phyloP scores from a whole-genome alignment of 805 yeast genomes.

The Wickerhamomyces chambardii region DNA sequence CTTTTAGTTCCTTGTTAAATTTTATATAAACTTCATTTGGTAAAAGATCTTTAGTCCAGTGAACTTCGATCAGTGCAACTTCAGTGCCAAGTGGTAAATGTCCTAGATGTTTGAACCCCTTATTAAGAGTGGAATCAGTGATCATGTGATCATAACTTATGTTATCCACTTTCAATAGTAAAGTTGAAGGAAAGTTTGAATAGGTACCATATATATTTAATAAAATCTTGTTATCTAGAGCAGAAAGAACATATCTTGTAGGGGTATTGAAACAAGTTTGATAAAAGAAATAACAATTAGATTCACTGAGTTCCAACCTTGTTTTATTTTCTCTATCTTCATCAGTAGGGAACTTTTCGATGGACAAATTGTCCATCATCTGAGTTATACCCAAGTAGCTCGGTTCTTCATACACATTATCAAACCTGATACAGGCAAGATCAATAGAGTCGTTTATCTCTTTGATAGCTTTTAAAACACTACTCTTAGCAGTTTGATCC shows the following conservation, averaged over 20 bases:
- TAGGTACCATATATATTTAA: slow-evolving; percentile 54
- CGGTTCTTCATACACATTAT: slow-evolving; percentile 12
- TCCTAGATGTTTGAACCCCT: slow-evolving; percentile 62
- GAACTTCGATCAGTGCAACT: slow-evolving; percentile 75
- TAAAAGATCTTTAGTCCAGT: slow-evolving; percentile 51
- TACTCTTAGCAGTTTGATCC: slow-evolving; percentile 31
- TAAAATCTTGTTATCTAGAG: slow-evolving; percentile 72
- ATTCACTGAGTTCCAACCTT: slow-evolving; percentile 21
- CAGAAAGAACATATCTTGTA: slow-evolving; percentile 60
- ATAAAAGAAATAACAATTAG: slow-evolving; percentile 57
- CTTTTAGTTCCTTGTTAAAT: slow-evolving; percentile 47
- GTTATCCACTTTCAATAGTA: slow-evolving; percentile 59
- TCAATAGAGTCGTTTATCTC: slow-evolving; percentile 41
- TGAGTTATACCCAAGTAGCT: too few species aligned
- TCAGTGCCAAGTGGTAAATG: slow-evolving; percentile 84
- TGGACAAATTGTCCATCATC: too few species aligned
- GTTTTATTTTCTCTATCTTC: slow-evolving; percentile 6
- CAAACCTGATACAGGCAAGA: slow-evolving; percentile 24
- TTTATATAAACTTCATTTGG: slow-evolving; percentile 33
- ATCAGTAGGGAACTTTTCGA: too few species aligned
- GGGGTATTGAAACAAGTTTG: slow-evolving; percentile 68
- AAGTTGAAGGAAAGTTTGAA: slow-evolving; percentile 55
- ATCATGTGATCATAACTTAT: slow-evolving; percentile 58
- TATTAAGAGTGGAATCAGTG: slow-evolving; percentile 43
- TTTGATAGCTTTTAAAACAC: slow-evolving; percentile 42